phyloP scores from a whole-genome alignment of 192 early-diverging fungal genomes.

The Coemansia sp. region DNA sequence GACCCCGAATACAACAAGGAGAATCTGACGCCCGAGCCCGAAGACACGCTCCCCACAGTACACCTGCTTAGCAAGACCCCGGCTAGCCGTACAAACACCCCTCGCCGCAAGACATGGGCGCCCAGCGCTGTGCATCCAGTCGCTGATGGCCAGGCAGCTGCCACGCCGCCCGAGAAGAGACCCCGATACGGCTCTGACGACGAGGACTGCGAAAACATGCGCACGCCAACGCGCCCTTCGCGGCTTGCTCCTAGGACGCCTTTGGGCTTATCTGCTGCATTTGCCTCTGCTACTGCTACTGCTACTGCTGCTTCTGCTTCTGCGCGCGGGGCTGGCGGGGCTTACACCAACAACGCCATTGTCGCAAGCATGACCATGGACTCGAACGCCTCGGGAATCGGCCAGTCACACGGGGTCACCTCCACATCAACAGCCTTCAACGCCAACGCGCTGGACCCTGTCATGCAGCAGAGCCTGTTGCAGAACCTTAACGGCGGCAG shows the following conservation, averaged over 20 bases:
- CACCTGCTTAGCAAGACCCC: conserved; percentile 50
- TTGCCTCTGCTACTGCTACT: background rate
- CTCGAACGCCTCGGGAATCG: conserved; percentile 54
- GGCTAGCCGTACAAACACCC: conserved; percentile 34
- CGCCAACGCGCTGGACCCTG: conserved; percentile 28
- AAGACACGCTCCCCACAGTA: conserved; percentile 31
- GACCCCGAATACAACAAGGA: conserved; percentile 52
- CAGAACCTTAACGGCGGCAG: conserved; percentile 53
- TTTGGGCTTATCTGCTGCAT: background rate
- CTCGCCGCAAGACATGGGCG: conserved; percentile 30
- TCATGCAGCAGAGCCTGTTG: conserved; percentile 44
- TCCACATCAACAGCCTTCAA: conserved; percentile 54
- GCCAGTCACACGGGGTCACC: conserved; percentile 30
- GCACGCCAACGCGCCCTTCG: conserved; percentile 42
- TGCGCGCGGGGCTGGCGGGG: conserved; percentile 8
- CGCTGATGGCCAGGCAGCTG: background rate
- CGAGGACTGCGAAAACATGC: conserved; percentile 9
- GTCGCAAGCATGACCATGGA: conserved; percentile 26
- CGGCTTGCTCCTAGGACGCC: conserved; percentile 5
- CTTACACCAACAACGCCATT: background rate
- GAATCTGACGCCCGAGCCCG: conserved; percentile 52
- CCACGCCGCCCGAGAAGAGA: background rate
- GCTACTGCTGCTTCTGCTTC: background rate
- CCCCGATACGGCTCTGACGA: background rate
- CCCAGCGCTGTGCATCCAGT: conserved; percentile 2